phyloP scores from a whole-genome alignment of 2,329 filamentous ascomycete species.

The Aspergillus calidoustus region DNA sequence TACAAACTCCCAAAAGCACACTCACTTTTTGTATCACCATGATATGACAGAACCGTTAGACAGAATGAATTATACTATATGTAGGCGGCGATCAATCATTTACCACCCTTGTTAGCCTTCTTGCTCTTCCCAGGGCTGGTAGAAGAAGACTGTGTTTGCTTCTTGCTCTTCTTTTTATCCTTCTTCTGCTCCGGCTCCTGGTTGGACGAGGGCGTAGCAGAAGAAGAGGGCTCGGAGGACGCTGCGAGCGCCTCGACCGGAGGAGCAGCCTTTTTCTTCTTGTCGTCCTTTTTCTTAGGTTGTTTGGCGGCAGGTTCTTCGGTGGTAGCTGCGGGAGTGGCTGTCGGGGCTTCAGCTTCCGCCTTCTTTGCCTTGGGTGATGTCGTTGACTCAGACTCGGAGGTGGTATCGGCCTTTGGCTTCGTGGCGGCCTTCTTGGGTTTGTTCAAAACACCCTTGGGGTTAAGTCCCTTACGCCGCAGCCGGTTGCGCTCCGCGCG shows the following conservation, averaged over 20 bases:
- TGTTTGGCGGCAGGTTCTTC: constrained; percentile 12
- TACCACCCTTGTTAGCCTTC: constrained; percentile 28
- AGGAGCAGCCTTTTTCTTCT: constrained; percentile 24
- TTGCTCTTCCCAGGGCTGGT: constrained; percentile 26
- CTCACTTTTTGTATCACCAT: constrained; percentile 25
- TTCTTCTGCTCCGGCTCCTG: constrained; percentile 20
- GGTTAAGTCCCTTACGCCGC: constrained; percentile 75
- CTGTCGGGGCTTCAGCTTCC: neutral
- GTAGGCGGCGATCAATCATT: constrained; percentile 26
- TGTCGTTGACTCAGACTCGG: constrained; percentile 21
- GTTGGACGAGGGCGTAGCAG: constrained; percentile 1
- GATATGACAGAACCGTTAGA: constrained; percentile 10
- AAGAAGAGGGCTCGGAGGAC: neutral
- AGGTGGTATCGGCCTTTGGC: constrained; percentile 27
- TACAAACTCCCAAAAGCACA: constrained; percentile 7
- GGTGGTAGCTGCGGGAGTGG: neutral
- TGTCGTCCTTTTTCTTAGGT: constrained; percentile 24
- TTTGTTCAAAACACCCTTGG: constrained; percentile 59
- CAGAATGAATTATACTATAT: constrained; percentile 2
- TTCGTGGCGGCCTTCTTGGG: constrained; percentile 32
- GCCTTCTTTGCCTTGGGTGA: constrained; percentile 21
- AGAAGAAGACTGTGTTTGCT: constrained; percentile 22
- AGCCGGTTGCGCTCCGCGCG: constrained; percentile 74
- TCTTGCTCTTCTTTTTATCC: constrained; percentile 26
- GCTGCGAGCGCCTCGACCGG: constrained; percentile 18